Evolutionary conservation across 176 grass and related monocot species (phyloP), one percentile per base, ranked within the genome.

Genomic region (Carex scoparia): DNA sequence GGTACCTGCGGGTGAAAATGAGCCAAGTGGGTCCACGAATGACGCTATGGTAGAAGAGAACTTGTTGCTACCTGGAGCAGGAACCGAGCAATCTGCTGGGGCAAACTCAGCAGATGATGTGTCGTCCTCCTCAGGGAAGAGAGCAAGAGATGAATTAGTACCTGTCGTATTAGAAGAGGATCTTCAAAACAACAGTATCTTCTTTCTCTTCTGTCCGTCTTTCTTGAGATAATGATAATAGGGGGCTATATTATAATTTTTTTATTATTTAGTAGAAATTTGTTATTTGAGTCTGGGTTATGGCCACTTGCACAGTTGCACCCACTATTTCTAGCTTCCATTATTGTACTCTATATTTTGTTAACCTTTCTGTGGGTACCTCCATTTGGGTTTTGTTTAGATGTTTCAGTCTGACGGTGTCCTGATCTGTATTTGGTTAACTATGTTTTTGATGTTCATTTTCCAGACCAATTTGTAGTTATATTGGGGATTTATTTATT

Each of bases 201-300:
- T 33, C 28, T 77, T 55, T 56, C 73, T 56, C 19, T 77, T 77
- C 23, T 31, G 15, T 33, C 10, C 49, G 53, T 75, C 23, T 76
- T 55, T 54, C 11, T 76, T 76, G 48, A 76, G 48, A 53, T 75
- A 75, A 75, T 75, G 44, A 74, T 74, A 74, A 27, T 28, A 53
- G 10, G 16, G 18, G 33, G n/a, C 14, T 75, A 30, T 75, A 30
- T 51, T 53, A 76, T 55, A 56, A 70, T 8, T 33, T 13, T 23
- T 7, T 2, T 3, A 77, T 77, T 30, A 56, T 55, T 77, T 77
- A 2, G 5, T 77, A 31, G 1, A 54, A 54, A 30, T 53, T 15
- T 55, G 48, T 56, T 33, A 66, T 66, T 66, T 66, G 31, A 69
- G 11, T 69, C 66, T 68, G 65, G 65, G 12, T 68, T 37, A 68